Base-by-base conservation (phyloP, 805 yeast species). In the Wickerhamiella cacticola region DNA sequence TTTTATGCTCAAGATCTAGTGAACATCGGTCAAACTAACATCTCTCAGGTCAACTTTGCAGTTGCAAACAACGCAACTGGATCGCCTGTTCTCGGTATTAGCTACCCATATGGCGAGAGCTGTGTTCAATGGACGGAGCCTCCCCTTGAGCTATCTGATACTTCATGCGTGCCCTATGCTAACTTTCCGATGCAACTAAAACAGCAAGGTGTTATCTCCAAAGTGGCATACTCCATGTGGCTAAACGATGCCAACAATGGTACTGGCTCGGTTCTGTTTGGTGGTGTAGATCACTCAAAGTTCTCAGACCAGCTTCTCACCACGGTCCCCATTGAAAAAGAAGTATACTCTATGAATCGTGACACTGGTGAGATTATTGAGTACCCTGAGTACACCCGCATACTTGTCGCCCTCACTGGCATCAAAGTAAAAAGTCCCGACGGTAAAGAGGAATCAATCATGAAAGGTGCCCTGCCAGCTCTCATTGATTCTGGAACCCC, bases 71-170 rank as follows among this genome's bases (percentile, higher is more conserved):
- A 62, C 34, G 72, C 87, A 1, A 74, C 87, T 5, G 61, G 73
- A 3, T 62, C 70, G 53, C 86, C 86, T 49, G 89, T 83, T 19
- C 63, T 83, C 26, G 94, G 92, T 25, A 76, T 83, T 52, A 88
- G 89, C 12, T 68, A 81, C 46, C 65, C 75, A 3, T 80, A 75
- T 1, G 63, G 79, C 51, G 88, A 83, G 42, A 19, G 48, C 15
- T 31, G 41, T 6, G 45, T 43, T 2, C 12, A 23, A 19, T 29
- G 41, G 26, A 36, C 45, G 18, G 19, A 29, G 7, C 56, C 55
- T 2, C 25, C 33, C 24, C 46, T 43, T 19, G 16, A 23, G 29
- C 41, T 31, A 2, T 22, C 31, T 12, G 13, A 7, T 19, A 33
- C 41, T 3, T 43, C 46, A 2, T 43, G 46, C 19, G n/a, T 10